phyloP scores from a whole-genome alignment of 768 basidiomycete species.

The Udeniomyces megalosporus region DNA sequence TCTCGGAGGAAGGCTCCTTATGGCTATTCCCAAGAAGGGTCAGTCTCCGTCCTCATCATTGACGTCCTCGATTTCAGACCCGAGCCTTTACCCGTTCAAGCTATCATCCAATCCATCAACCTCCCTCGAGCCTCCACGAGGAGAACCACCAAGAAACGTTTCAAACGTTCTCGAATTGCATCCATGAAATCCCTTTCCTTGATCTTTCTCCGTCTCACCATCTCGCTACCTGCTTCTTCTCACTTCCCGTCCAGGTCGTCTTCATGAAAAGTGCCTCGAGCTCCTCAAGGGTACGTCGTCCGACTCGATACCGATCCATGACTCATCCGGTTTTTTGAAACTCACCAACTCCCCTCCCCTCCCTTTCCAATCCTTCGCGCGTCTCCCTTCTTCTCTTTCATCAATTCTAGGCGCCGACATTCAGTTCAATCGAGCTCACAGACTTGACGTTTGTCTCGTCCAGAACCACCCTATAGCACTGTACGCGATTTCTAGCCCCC shows the following conservation, averaged over 20 bases:
- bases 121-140: no score
- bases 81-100: no score
- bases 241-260: constrained; percentile 59
- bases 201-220: background rate
- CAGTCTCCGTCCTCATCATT: no score
- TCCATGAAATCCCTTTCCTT: background rate
- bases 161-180: no score
- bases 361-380: background rate
- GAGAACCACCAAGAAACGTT: no score
- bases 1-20: constrained; percentile 68
- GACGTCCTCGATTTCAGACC: no score
- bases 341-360: background rate
- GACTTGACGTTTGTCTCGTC: constrained; percentile 86
- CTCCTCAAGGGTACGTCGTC: constrained; percentile 53
- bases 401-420: constrained; percentile 69
- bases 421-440: constrained; percentile 69
- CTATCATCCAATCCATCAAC: no score
- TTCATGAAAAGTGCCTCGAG: constrained; percentile 78
- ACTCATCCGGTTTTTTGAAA: background rate
- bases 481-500: constrained; percentile 37
- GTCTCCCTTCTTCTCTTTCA: no score
- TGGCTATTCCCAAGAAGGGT: constrained; percentile 98
- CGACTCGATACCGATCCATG: background rate
- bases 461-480: constrained; percentile 85
- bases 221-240: background rate